Conservation (phyloP, 805 yeast genomes). For the Kodamaea kaohsiungensis region DNA sequence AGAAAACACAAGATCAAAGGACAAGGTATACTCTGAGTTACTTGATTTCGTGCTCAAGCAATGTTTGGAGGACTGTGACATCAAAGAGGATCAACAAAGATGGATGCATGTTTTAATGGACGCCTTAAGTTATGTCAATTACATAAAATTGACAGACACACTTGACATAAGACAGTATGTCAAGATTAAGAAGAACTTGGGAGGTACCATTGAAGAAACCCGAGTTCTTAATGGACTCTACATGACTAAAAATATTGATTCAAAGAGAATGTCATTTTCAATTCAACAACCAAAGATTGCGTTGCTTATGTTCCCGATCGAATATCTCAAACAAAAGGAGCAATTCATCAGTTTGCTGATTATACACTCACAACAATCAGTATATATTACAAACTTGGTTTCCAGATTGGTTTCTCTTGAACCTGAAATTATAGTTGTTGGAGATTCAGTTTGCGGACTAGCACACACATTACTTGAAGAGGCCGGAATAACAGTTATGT, state of each 20-base stretch:
- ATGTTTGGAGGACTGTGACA: conserved; percentile 59
- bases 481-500: conserved; percentile 78
- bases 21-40: conserved; percentile 36
- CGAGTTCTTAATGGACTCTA: conserved; percentile 73
- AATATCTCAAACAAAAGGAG: conserved; percentile 74
- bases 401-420: conserved; percentile 71
- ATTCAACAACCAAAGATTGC: conserved; percentile 74
- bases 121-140: conserved; percentile 55
- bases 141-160: conserved; percentile 67
- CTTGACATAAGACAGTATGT: conserved; percentile 87
- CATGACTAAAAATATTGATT: conserved; percentile 80
- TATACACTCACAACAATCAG: conserved; percentile 82
- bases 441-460: conserved; percentile 77
- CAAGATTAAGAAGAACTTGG: conserved; percentile 80
- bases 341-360: conserved; percentile 82
- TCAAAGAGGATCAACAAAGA: conserved; percentile 42
- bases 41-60: conserved; percentile 57
- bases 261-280: conserved; percentile 70
- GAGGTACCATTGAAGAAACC: conserved; percentile 62
- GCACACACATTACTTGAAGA: conserved; percentile 73
- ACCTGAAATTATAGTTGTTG: conserved; percentile 79
- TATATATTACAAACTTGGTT: conserved; percentile 78
- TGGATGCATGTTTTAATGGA: conserved; percentile 62
- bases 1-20: conserved; percentile 10
- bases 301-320: conserved; percentile 85